Evolutionary conservation across 306 rosid species (phyloP).

Genomic region (Vachellia pachyceras): DNA sequence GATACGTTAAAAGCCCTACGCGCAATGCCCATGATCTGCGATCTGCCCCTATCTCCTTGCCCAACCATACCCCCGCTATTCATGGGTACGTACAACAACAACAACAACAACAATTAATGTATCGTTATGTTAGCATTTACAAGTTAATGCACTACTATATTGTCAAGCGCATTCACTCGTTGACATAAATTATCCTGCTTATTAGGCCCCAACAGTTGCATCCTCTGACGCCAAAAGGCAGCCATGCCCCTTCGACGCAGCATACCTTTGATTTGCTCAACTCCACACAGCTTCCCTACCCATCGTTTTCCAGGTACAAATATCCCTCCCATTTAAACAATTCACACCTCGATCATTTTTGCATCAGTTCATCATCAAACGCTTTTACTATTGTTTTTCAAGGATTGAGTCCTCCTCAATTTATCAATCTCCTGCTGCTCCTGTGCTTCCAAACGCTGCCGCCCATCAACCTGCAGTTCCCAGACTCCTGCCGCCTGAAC

Average conservation of each 20-base stretch:
- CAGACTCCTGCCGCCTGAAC: not conserved
- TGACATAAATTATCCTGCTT: not conserved
- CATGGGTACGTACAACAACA: slow-evolving; percentile 1
- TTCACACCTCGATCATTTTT: too few relatives aligned
- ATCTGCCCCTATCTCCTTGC: not conserved
- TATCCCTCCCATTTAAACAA: too few relatives aligned
- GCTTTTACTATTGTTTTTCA: not conserved
- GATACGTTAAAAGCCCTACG: not conserved
- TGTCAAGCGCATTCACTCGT: not conserved
- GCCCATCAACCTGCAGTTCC: slow-evolving; percentile 6
- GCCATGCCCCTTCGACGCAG: not conserved
- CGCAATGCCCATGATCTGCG: slow-evolving; percentile 5
- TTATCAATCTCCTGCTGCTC: not conserved
- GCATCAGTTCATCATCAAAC: not conserved
- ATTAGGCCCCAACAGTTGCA: not conserved
- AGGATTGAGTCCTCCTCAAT: slow-evolving; percentile 6
- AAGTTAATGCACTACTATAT: not conserved
- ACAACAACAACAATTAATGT: not conserved
- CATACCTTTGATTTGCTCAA: not conserved
- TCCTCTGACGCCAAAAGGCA: not conserved
- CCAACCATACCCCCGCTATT: not conserved
- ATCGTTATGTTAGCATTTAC: not conserved
- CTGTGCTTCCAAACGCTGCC: not conserved
- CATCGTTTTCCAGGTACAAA: slow-evolving; percentile 21
- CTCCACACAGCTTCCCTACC: not conserved